Evolutionary conservation across 179 eudicot genomes (phyloP), one percentile per base, ranked within the genome.

Genomic region (Heliamphora pulchella): DNA sequence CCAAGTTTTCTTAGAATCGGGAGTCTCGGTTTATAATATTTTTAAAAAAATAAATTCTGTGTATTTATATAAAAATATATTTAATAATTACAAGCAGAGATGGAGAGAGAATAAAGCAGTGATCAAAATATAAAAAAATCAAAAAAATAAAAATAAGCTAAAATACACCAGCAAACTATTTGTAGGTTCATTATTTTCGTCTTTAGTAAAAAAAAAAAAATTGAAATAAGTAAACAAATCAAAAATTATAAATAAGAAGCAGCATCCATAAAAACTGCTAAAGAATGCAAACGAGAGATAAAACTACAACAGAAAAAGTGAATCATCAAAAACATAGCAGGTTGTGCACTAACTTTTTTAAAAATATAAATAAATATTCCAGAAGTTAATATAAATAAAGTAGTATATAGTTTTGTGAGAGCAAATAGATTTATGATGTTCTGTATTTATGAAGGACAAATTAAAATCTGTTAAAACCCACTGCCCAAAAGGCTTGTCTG

Each of bases 391-490:
- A 22, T 47, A 7, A 4, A 13, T 20, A 14, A 8, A 75, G 58
- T 69, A 13, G 22, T 13, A 20, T 47, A 50, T 15, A 44, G 8
- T 53, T 74, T 10, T 5, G 1, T 20, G n/a, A 51, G 50, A 41
- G 63, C 18, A 20, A 17, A 17, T 20, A 31, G 5, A 39, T 54
- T 2, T 1, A 11, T 9, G 63, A 13, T 76, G 44, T 61, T 13
- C 18, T 76, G 55, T 18, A 59, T 61, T 10, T 13, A 57, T 2
- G 71, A 67, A 1, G 0, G 59, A 39, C 9, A 51, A 6, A 43
- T n/a, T 54, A 31, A 22, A 65, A 77, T 46, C 58, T 74, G 2
- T 55, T 74, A 7, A 55, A 74, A 41, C 50, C 44, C 65, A 73
- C 44, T 14, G 47, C 20, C 39, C 65, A 55, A 57, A 74, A 55